These are phyloP conservation scores for Plasmodium vinckei DNA, from an alignment of 169 alveolate genomes.

Conservation along the genomic window DNA sequence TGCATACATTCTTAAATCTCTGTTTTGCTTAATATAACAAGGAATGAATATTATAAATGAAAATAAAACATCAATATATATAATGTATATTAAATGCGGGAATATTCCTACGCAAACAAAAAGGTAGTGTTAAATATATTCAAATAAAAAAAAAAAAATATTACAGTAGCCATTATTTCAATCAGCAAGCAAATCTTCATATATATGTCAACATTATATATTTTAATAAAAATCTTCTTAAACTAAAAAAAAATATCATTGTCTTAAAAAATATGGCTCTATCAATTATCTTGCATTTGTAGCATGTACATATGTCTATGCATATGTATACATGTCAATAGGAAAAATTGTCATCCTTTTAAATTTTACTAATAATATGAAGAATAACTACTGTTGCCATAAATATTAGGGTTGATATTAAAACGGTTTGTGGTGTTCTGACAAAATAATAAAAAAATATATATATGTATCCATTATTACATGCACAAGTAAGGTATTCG, in stretches of 20 bases:
- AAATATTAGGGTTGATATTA: conserved; percentile 80
- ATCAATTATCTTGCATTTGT: background rate
- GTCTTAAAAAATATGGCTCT: background rate
- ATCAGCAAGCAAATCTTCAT: background rate
- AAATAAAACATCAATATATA: background rate
- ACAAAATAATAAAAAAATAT: background rate
- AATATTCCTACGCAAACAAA: background rate
- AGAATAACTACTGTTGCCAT: conserved; percentile 87
- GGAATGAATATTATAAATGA: conserved; percentile 8
- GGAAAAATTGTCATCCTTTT: conserved; percentile 8
- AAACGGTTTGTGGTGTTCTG: conserved; percentile 86
- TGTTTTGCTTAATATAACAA: conserved; percentile 41
- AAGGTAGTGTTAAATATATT: background rate
- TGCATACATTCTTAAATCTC: background rate
- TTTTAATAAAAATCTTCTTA: background rate
- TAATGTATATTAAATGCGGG: background rate
- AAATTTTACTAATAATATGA: conserved; percentile 83
- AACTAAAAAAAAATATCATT: background rate
- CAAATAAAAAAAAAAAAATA: conserved; percentile 13
- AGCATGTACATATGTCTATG: background rate
- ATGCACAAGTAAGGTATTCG: background rate
- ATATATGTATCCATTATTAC: background rate
- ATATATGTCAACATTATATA: background rate
- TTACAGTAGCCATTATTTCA: background rate
- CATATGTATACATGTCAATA: background rate